Base-by-base conservation (phyloP, 371 early-diverging fungal species). In the Saksenaea oblongispora region DNA sequence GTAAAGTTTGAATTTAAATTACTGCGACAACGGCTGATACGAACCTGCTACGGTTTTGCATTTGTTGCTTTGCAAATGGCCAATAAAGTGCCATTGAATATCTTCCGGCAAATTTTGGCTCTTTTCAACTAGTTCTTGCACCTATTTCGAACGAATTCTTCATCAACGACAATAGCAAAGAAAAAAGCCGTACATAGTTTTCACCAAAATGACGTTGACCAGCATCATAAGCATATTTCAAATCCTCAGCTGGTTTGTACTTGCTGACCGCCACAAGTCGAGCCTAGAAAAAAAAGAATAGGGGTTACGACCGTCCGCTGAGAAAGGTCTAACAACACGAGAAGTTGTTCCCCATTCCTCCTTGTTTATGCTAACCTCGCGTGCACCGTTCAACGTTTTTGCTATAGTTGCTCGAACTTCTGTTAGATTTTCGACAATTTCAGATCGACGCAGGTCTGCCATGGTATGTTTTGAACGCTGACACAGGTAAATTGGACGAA, bases 71-170 rank as follows among this genome's bases (percentile, higher is more conserved):
- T 98, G 98, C 22, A 98, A 78, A 17, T 89, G 79, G 37, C 96
- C 99, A 61, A 97, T 96, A 71, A 96, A 98, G 75, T 98, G 98
- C 98, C 98, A 98, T 59, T 88, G 86, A 75, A 93, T 93, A 65
- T 91, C 90, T 22, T 67, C 47, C 37, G 93, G 90, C 26, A 92
- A 69, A 82, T 82, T 66, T 28, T 80, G 72, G 35, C 91, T 92
- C 79, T 98, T 98, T n/a, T 94, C 95, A 10, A 90, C 89, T 11
- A 98, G 84, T 69, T 97, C 97, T 77, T 96, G 96, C 5, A 93
- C 88, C 91, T 93, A 66, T 31, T 4, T 31, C 31, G 7, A 31
- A 2, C 7, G 2, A 31, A 69, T 93, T 92, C 67, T 91, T 91
- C 7, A 88, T 80, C 85, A 88, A 62, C 11, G 42, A 8, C 18